Evolutionary conservation across 2,329 filamentous ascomycete genomes (phyloP).

Genomic region (Paecilomyces sp.): DNA sequence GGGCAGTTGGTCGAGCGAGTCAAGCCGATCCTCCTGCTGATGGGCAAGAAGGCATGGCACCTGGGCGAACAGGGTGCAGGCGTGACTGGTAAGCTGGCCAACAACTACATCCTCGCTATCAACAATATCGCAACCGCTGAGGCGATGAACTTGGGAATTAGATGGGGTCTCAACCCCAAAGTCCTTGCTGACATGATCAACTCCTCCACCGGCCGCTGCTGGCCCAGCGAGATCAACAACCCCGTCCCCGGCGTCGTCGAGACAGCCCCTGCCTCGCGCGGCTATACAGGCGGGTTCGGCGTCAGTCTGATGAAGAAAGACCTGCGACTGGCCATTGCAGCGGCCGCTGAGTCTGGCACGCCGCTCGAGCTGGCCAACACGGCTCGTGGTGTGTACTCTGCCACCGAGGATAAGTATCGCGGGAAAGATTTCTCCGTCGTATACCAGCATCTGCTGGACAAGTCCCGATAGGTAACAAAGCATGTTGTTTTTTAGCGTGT

Average conservation of each 20-base stretch:
- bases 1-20: slow-evolving; percentile 54
- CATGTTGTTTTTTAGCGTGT: not conserved
- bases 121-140: slow-evolving; percentile 74
- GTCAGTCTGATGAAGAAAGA: slow-evolving; percentile 77
- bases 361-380: slow-evolving; percentile 57
- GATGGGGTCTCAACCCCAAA: slow-evolving; percentile 56
- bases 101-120: slow-evolving; percentile 92
- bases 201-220: slow-evolving; percentile 86
- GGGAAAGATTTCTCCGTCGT: slow-evolving; percentile 77
- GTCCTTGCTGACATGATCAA: slow-evolving; percentile 83
- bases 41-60: slow-evolving; percentile 83
- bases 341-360: slow-evolving; percentile 61
- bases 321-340: slow-evolving; percentile 63
- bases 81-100: slow-evolving; percentile 85
- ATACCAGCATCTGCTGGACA: slow-evolving; percentile 57
- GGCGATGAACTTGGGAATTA: slow-evolving; percentile 59
- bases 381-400: slow-evolving; percentile 61
- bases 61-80: slow-evolving; percentile 80
- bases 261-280: slow-evolving; percentile 65
- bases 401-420: slow-evolving; percentile 55
- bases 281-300: slow-evolving; percentile 72
- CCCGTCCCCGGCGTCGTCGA: slow-evolving; percentile 80
- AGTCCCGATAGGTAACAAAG: slow-evolving; percentile 31
- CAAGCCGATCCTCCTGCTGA: slow-evolving; percentile 63
- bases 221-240: slow-evolving; percentile 94